These are phyloP conservation scores for Clonostachys rhizophaga DNA, from an alignment of 2,329 filamentous ascomycete genomes.

Conservation along the genomic window DNA sequence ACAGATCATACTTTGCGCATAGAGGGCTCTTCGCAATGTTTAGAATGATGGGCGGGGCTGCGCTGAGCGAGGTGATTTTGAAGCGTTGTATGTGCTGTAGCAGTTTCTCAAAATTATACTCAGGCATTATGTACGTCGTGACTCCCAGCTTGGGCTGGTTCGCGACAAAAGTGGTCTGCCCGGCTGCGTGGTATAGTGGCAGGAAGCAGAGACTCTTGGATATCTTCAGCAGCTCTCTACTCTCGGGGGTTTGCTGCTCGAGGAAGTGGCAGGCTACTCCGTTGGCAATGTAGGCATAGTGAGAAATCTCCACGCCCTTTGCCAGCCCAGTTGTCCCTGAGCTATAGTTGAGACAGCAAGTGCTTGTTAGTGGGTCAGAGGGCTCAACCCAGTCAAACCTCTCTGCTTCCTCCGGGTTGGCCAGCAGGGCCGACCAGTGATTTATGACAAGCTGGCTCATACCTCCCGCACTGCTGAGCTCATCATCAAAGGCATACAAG, in stretches of 20 bases:
- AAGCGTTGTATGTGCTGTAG: slow-evolving; percentile 63
- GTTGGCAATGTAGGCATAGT: slow-evolving; percentile 72
- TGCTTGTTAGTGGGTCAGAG: slow-evolving; percentile 41
- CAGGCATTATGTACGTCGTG: slow-evolving; percentile 73
- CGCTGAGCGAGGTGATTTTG: slow-evolving; percentile 59
- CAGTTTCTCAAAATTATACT: slow-evolving; percentile 72
- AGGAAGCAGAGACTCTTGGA: slow-evolving; percentile 45
- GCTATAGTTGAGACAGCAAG: slow-evolving; percentile 74
- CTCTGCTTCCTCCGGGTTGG: slow-evolving; percentile 41
- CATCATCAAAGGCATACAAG: not conserved
- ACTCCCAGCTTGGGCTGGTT: slow-evolving; percentile 47
- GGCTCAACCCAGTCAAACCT: slow-evolving; percentile 60
- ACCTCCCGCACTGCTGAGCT: not conserved
- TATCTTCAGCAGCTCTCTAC: slow-evolving; percentile 35
- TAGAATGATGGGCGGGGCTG: slow-evolving; percentile 74
- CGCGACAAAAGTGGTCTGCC: slow-evolving; percentile 67
- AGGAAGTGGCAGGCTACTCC: slow-evolving; percentile 18
- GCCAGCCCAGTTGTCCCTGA: slow-evolving; percentile 76
- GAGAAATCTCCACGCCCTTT: slow-evolving; percentile 78
- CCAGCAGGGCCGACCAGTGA: slow-evolving; percentile 63
- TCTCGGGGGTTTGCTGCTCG: slow-evolving; percentile 36
- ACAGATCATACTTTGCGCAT: slow-evolving; percentile 62
- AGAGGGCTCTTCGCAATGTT: slow-evolving; percentile 69
- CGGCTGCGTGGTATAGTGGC: slow-evolving; percentile 72
- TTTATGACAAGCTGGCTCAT: not conserved